phyloP scores from a whole-genome alignment of 306 rosid genomes.

The Carpinus viminea region DNA sequence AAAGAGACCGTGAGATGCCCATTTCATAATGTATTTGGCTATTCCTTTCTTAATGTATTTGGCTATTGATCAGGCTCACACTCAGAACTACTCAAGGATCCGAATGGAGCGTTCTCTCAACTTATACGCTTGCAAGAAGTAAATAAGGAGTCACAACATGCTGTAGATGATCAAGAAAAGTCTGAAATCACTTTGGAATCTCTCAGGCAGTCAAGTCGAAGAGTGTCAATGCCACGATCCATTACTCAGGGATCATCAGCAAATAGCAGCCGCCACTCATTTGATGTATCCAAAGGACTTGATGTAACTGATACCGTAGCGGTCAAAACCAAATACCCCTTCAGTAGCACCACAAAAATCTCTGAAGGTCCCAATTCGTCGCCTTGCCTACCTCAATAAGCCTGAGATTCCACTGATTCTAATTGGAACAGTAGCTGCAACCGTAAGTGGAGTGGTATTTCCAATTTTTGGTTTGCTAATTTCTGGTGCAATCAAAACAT shows the following conservation, averaged over 20 bases:
- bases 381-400: constrained; percentile 83
- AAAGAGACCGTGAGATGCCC: not conserved
- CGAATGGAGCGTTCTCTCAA: constrained; percentile 80
- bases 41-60: constrained; percentile 3
- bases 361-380: constrained; percentile 59
- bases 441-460: constrained; percentile 51
- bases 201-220: constrained; percentile 56
- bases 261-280: constrained; percentile 70
- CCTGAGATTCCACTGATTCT: constrained; percentile 81
- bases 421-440: constrained; percentile 60
- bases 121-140: constrained; percentile 76
- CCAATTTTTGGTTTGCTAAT: constrained; percentile 65
- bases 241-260: constrained; percentile 70
- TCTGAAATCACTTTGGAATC: constrained; percentile 46
- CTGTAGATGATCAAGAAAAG: constrained; percentile 36
- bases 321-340: constrained; percentile 21
- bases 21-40: not conserved
- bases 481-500: constrained; percentile 61
- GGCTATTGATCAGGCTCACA: constrained; percentile 66
- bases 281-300: constrained; percentile 71
- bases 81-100: constrained; percentile 58
- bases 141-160: constrained; percentile 47
- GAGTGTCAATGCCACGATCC: constrained; percentile 58
- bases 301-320: constrained; percentile 37
- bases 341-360: constrained; percentile 23